Percentiles rank a stretch among this genome's conserved stretches.
Evolutionary conservation across 306 rosid genomes (phyloP).

Genomic region (Glycine tomentella): DNA sequence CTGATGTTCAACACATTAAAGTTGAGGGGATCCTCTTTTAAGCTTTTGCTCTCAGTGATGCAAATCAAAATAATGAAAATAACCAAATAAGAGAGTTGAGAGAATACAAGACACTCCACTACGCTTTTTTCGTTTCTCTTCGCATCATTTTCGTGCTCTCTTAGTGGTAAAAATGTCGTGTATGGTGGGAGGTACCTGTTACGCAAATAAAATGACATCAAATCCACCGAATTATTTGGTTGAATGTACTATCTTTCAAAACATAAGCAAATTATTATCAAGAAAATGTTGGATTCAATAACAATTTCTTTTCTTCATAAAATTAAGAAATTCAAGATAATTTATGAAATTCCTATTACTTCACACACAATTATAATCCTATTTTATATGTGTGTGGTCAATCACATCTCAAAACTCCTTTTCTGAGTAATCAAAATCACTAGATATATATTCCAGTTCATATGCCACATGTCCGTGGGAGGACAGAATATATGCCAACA

Average conservation of each 20-base stretch:
- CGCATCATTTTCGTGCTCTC: conserved; percentile 19
- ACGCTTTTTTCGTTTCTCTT: conserved; percentile 7
- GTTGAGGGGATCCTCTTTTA: conserved; percentile 79
- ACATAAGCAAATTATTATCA: no score
- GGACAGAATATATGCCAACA: background rate
- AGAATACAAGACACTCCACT: conserved; percentile 54
- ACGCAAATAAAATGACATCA: background rate
- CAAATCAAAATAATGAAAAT: conserved; percentile 70
- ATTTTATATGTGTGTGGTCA: no score
- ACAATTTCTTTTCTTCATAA: background rate
- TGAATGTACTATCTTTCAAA: no score
- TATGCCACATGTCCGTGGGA: background rate
- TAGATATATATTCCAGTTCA: background rate
- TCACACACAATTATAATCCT: background rate
- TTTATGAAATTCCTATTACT: no score
- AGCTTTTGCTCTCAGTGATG: conserved; percentile 64
- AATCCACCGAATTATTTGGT: no score
- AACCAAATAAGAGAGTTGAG: conserved; percentile 69
- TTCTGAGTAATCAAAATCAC: background rate
- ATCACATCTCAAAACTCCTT: no score
- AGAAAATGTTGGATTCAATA: background rate
- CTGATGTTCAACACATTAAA: conserved; percentile 67
- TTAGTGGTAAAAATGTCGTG: conserved; percentile 53
- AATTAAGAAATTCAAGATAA: background rate
- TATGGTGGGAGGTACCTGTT: conserved; percentile 77